Base-by-base conservation (phyloP, 352 stramenopile genomes). In the Phytophthora tubulina region DNA sequence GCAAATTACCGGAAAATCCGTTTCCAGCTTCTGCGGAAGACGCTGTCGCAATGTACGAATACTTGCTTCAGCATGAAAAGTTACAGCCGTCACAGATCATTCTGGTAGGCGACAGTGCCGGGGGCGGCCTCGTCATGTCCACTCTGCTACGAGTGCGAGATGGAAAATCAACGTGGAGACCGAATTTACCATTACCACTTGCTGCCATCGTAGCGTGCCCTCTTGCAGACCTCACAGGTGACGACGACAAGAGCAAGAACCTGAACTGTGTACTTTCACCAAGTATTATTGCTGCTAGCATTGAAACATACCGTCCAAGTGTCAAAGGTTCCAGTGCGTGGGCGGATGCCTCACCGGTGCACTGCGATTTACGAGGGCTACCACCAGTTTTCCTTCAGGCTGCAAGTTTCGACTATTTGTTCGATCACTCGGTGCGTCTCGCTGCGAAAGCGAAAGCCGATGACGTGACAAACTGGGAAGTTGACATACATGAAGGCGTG, bases 1-100 rank as follows among this genome's bases (percentile, higher is more conserved):
- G 71, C 52, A n/a, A 77, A 82, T 52, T 82, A 79, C 50, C 71
- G 54, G 48, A 82, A 82, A 32, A 78, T 59, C 44, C 44, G n/a
- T 81, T 73, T 38, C 74, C 74, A 33, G 57, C 46, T 10, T 65
- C 52, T 27, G 60, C 48, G 13, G 50, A 79, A 13, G 70, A 81
- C 32, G 66, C 70, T 8, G 48, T 72, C 5, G 66, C 74, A 0
- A 67, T 73, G 50, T 81, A 81, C 49, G 36, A 67, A 9, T 66
- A 72, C 41, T 31, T 79, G 48, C 31, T 79, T 14, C 33, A 69
- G n/a, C 39, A 73, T 30, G 48, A 71, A 14, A 48, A 45, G 1
- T 11, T 79, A 8, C 4, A 58, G 3, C 41, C 70, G 3, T 60
- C 51, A 4, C 65, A 73, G 38, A 73, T 78, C 50, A 71, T 81